Base-by-base conservation (phyloP, 192 early-diverging fungal species). In the Coemansia sp. region DNA sequence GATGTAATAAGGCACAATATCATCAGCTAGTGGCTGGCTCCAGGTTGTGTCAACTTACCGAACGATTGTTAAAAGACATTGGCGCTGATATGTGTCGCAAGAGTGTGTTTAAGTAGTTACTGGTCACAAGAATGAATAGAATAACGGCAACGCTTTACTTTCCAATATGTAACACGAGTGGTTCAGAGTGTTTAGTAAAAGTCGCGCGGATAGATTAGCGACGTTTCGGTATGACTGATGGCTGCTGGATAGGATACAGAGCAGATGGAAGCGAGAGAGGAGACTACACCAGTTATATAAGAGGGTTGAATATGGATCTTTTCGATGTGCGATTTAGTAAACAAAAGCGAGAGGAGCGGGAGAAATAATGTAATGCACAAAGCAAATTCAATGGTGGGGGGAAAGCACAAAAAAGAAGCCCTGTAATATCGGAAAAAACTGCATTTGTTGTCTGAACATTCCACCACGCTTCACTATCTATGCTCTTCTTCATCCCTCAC, bases 21-120 rank as follows among this genome's bases (percentile, higher is more conserved):
- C 14, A 25, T 54, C 51, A 54, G 25, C 25, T 54, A 25, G 20
- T 32, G 51, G 20, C 51, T 20, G 8, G 7, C 14, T 54, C 12
- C 45, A 10, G 9, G 22, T 25, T 20, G 10, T 32, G 53, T 22
- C 53, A 68, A 74, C 72, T 74, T 74, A 74, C 72, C 55, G 67
- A 63, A 48, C 70, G 70, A 17, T 64, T 54, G 38, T 72, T 40
- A 9, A 49, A 48, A 41, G 59, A 17, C 70, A 72, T 72, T 25
- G 60, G 60, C 42, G 37, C 5, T 38, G 32, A n/a, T 44, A 59
- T 67, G n/a, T 60, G 65, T 56, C 56, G 37, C 37, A 59, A 16
- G 20, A 40, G 16, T 59, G 39, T 40, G 39, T 41, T 59, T 25
- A 25, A 25, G 57, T 53, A n/a, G 51, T 22, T 41, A 22, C 51